Evolutionary conservation across 83 land plant genomes (phyloP).

Genomic region (Larix sibirica): DNA sequence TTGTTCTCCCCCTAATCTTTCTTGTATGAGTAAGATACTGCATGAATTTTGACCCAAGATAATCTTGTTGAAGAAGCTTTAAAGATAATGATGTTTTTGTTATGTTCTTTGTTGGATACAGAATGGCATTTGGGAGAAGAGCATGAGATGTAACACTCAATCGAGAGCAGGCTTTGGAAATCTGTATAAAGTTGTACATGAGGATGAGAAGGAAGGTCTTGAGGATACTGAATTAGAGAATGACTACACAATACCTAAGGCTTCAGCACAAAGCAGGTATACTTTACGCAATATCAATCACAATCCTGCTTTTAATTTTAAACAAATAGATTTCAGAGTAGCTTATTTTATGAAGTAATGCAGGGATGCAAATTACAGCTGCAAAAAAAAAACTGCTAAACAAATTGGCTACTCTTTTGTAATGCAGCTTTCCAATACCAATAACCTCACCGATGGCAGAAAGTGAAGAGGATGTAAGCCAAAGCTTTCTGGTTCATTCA

Average conservation of each 20-base stretch:
- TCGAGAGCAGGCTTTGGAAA: background rate
- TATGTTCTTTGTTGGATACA: background rate
- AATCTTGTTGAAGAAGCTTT: background rate
- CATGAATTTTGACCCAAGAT: too few species aligned
- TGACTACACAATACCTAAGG: background rate
- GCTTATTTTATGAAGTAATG: background rate
- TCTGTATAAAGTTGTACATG: background rate
- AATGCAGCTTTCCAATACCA: background rate
- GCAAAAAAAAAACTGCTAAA: background rate
- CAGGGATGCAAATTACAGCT: background rate
- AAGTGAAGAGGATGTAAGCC: conserved; percentile 36
- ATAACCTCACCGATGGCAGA: conserved; percentile 14
- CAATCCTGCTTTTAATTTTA: background rate
- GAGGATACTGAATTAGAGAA: conserved; percentile 6
- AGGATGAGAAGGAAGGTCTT: background rate
- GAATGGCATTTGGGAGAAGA: background rate
- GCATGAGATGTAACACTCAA: background rate
- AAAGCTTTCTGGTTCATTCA: conserved; percentile 24
- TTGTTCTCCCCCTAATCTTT: too few species aligned
- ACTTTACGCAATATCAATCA: background rate
- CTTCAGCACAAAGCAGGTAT: conserved; percentile 9
- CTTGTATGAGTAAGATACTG: too few species aligned
- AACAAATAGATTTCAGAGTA: background rate
- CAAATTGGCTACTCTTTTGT: background rate
- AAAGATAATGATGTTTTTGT: background rate